These are phyloP conservation scores for Periglandula ipomoeae DNA, from an alignment of 2,329 filamentous ascomycete species.

Conservation along the genomic window DNA sequence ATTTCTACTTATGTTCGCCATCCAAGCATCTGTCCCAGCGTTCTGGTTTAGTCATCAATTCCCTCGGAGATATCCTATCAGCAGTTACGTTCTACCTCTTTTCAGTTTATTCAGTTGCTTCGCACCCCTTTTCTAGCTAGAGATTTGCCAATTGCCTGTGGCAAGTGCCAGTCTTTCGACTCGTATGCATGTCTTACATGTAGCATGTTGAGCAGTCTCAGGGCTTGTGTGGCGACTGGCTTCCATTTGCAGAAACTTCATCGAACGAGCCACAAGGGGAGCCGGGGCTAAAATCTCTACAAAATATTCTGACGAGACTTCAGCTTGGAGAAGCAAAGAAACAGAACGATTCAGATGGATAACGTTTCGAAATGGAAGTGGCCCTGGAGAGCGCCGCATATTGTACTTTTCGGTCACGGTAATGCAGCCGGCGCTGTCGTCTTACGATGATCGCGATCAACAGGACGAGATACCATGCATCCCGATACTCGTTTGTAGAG, in stretches of 20 bases:
- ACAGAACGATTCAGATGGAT: too few relatives aligned
- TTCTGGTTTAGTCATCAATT: neutral
- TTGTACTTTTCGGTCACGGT: too few relatives aligned
- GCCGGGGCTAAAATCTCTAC: neutral
- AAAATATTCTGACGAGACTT: too few relatives aligned
- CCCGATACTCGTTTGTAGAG: too few relatives aligned
- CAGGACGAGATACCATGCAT: too few relatives aligned
- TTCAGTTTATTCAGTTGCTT: neutral
- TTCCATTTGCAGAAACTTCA: neutral
- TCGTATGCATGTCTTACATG: neutral
- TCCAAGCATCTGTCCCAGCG: conserved; percentile 8
- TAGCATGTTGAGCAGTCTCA: neutral
- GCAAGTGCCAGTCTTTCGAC: neutral
- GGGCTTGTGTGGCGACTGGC: neutral
- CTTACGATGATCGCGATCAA: too few relatives aligned
- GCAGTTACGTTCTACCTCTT: neutral
- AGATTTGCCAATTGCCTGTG: neutral
- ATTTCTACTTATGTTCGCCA: conserved; percentile 7
- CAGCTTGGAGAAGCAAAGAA: too few relatives aligned
- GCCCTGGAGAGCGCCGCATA: too few relatives aligned
- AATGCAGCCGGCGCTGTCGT: too few relatives aligned
- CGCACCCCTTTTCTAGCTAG: neutral
- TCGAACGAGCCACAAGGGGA: neutral
- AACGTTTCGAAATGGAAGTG: too few relatives aligned
- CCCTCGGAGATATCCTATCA: neutral